phyloP scores from a whole-genome alignment of 2,329 filamentous ascomycete species.

The Trichoderma koningii region DNA sequence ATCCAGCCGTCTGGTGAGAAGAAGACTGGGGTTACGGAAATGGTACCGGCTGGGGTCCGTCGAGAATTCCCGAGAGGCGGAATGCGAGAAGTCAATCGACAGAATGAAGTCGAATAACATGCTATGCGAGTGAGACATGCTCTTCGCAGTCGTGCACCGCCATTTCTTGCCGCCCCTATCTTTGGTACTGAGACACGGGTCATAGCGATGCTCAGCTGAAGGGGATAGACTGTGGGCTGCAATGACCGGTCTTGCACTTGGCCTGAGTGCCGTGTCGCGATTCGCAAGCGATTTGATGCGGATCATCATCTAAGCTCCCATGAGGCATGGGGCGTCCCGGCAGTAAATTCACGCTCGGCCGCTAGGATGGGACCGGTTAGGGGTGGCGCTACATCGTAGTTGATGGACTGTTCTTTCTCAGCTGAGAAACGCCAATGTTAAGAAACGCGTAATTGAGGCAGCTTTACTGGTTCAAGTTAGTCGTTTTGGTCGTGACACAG shows the following conservation, averaged over 20 bases:
- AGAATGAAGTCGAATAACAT: background rate
- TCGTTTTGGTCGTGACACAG: background rate
- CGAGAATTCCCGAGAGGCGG: background rate
- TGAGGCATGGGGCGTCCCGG: background rate
- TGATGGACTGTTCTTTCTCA: conserved; percentile 12
- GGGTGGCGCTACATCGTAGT: conserved; percentile 7
- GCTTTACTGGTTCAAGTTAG: conserved; percentile 11
- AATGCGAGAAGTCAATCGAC: background rate
- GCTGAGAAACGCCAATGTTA: conserved; percentile 17
- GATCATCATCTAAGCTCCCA: conserved; percentile 12
- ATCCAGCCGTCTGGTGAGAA: background rate
- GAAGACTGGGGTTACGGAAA: background rate
- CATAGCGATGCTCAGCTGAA: background rate
- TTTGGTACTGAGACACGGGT: background rate
- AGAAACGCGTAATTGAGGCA: background rate
- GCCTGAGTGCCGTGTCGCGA: conserved; percentile 9
- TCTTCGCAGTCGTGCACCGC: background rate
- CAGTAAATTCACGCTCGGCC: background rate
- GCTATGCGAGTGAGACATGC: background rate
- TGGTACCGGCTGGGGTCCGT: background rate
- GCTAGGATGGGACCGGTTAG: conserved; percentile 9
- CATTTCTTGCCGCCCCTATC: background rate
- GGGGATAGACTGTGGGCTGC: background rate
- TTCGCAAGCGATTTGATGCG: conserved; percentile 10
- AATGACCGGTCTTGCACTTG: conserved; percentile 3